These are phyloP conservation scores for Beauveria pseudobassiana DNA, from an alignment of 2,329 filamentous ascomycete genomes.

Conservation along the genomic window DNA sequence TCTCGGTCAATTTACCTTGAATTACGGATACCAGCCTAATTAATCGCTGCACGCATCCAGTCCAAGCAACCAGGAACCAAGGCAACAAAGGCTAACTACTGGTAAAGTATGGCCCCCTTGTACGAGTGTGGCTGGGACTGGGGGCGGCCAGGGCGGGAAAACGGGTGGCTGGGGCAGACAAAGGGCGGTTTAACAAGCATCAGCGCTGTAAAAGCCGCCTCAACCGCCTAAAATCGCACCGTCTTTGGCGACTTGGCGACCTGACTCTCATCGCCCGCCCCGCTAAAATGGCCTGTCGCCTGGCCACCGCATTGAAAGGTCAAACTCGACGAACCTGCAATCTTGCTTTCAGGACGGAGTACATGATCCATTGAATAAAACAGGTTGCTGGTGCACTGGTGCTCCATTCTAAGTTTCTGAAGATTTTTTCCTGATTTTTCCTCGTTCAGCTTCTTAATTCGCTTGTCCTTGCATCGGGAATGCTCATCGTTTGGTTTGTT, in stretches of 20 bases:
- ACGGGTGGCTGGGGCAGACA: not conserved
- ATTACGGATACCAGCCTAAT: not conserved
- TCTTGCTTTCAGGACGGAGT: not conserved
- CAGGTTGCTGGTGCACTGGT: not conserved
- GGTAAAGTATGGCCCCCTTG: not conserved
- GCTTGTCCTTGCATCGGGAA: no score
- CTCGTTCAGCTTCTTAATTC: no score
- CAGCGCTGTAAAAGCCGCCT: no score
- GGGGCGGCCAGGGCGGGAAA: conserved; percentile 2
- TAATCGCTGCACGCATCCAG: not conserved
- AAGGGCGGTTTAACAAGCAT: not conserved
- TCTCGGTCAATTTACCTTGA: not conserved
- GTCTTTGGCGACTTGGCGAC: not conserved
- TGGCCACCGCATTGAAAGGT: not conserved
- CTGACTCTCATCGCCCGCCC: not conserved
- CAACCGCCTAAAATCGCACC: no score
- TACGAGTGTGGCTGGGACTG: conserved; percentile 2
- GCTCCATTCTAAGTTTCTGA: not conserved
- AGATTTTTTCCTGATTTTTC: no score
- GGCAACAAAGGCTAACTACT: no score
- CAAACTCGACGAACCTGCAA: not conserved
- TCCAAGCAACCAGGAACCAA: no score
- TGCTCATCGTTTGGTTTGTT: no score
- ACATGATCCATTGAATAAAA: not conserved
- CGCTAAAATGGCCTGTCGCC: not conserved